Conservation (phyloP, 2,329 filamentous ascomycete genomes). For the Fusarium setosum region DNA sequence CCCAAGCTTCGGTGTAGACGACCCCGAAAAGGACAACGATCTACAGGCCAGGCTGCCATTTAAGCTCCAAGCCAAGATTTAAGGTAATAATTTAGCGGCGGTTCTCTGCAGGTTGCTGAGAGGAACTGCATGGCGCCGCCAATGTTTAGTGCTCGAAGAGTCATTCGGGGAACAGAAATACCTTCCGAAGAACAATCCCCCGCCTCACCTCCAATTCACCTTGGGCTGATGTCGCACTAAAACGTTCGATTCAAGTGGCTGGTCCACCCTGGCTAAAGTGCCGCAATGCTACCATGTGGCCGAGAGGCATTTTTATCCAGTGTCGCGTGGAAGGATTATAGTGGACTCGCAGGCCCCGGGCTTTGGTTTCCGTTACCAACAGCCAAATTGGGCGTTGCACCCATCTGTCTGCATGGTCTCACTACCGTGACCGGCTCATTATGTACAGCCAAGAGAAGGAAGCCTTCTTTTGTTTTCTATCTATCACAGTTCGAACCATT, state of each 20-base stretch:
- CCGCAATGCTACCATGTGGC: conserved; percentile 3
- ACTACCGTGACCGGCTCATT: background rate
- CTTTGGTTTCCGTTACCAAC: background rate
- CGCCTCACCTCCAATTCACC: conserved; percentile 9
- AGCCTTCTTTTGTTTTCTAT: too few species aligned
- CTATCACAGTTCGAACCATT: too few species aligned
- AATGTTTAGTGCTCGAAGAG: too few species aligned
- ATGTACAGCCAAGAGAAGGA: too few species aligned
- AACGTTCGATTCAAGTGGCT: conserved; percentile 16
- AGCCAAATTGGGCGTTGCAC: too few species aligned
- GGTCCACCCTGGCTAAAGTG: background rate
- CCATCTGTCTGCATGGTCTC: background rate
- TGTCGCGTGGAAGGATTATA: background rate
- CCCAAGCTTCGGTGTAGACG: conserved; percentile 1
- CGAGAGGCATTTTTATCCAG: conserved; percentile 3
- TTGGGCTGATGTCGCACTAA: background rate
- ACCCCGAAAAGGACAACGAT: conserved; percentile 16
- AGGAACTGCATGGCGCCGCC: background rate
- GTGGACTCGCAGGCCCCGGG: background rate
- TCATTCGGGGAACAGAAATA: conserved; percentile 31
- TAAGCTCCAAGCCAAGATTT: conserved; percentile 18
- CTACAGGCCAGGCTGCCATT: conserved; percentile 15
- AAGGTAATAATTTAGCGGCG: too few species aligned
- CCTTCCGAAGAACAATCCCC: conserved; percentile 23
- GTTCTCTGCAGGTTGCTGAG: too few species aligned